Percentiles rank a stretch among this genome's conserved stretches.
phyloP scores from a whole-genome alignment of 495 filamentous ascomycete genomes.

The Aspergillus saccharolyticus region DNA sequence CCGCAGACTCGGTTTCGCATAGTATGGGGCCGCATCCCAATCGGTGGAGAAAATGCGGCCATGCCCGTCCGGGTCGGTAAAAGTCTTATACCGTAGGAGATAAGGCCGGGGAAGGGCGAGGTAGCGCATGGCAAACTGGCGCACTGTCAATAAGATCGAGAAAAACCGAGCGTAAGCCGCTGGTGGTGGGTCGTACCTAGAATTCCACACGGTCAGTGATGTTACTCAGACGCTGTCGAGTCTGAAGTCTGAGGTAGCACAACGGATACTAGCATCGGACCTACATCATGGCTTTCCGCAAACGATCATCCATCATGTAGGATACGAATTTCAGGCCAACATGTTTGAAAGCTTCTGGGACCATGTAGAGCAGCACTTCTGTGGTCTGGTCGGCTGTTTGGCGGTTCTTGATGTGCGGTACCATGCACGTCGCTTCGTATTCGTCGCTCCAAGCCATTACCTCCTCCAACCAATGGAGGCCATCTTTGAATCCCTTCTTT shows the following conservation, averaged over 20 bases:
- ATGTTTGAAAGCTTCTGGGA: conserved; percentile 46
- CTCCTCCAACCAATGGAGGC: conserved; percentile 62
- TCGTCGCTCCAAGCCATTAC: conserved; percentile 51
- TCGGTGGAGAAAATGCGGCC: conserved; percentile 44
- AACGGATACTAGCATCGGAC: conserved; percentile 14
- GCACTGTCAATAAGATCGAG: conserved; percentile 37
- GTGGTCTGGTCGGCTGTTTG: conserved; percentile 52
- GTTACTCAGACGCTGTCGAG: not conserved
- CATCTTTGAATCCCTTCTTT: conserved; percentile 49
- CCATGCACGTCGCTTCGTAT: conserved; percentile 56
- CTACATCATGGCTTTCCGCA: conserved; percentile 62
- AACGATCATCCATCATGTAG: conserved; percentile 58
- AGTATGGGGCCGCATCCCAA: conserved; percentile 55
- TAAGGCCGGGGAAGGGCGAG: conserved; percentile 50
- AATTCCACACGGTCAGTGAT: not conserved
- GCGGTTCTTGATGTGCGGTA: conserved; percentile 50
- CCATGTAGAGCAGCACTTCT: conserved; percentile 52
- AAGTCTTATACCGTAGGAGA: conserved; percentile 35
- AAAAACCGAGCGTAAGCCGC: conserved; percentile 34
- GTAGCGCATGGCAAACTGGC: conserved; percentile 51
- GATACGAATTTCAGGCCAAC: conserved; percentile 48
- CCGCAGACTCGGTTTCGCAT: conserved; percentile 57
- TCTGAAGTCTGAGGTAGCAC: not conserved
- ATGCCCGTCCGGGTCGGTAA: conserved; percentile 42
- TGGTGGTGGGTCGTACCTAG: conserved; percentile 44